phyloP scores from a whole-genome alignment of 495 filamentous ascomycete genomes.

The Penicillium goetzii region DNA sequence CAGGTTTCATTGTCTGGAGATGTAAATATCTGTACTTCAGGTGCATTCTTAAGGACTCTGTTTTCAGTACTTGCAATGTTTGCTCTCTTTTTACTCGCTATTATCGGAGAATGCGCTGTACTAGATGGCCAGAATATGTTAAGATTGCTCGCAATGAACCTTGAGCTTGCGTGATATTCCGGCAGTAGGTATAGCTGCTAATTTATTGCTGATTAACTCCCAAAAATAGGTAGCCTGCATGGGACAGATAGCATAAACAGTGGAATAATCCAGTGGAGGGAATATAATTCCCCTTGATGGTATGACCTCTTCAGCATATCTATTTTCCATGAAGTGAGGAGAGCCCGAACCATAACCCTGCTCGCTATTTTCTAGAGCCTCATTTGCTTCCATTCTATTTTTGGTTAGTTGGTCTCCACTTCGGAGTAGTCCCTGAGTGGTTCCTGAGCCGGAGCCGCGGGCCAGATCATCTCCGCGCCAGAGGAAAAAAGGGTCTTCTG shows the following conservation, averaged over 20 bases:
- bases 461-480: background rate
- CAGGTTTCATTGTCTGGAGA: background rate
- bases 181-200: no score
- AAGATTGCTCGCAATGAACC: background rate
- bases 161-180: background rate
- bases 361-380: background rate
- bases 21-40: background rate
- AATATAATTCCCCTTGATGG: no score
- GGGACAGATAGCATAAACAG: no score
- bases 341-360: background rate
- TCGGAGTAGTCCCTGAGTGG: background rate
- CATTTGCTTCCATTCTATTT: background rate
- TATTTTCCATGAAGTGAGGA: no score
- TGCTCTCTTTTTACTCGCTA: background rate
- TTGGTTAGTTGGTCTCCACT: conserved; percentile 3
- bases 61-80: background rate
- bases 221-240: no score
- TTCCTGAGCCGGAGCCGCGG: background rate
- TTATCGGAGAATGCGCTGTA: no score
- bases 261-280: no score
- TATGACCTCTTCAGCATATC: background rate
- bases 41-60: background rate
- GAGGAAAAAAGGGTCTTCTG: background rate
- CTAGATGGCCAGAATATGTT: no score
- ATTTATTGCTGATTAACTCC: no score